Base-by-base conservation (phyloP, 2,329 filamentous ascomycete species). In the Fusarium humuli region DNA sequence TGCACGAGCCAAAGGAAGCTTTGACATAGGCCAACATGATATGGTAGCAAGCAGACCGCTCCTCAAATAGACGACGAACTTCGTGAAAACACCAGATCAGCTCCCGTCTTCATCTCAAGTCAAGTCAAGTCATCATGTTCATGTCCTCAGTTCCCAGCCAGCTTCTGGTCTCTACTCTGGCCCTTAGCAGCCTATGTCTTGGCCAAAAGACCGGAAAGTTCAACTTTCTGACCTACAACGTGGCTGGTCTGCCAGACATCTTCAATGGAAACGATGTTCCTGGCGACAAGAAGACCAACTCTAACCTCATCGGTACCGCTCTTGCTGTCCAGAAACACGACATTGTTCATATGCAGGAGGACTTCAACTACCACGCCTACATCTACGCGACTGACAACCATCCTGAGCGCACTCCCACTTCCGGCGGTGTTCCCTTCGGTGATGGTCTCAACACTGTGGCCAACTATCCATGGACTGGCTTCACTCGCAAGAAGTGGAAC, bases 351-450 rank as follows among this genome's bases (percentile, higher is more conserved):
- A 80, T 90, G 16, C 90, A 92, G 76, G 90, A 91, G 81, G 88
- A 91, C 76, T 91, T 91, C 82, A 90, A 90, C 79, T 92, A 88
- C 77, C 89, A 92, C 71, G 85, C 87, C 11, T 83, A 84, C 60
- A 84, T 92, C 69, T 92, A 91, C 78, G 81, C 81, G 12, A 87
- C 86, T 16, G 87, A 90, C 76, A 83, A 82, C 45, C 88, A 90
- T 72, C 81, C 87, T 6, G 85, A 86, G 77, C 84, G 90, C 57
- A 91, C 90, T 2, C 77, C 88, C 0, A 92, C 89, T 4, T 89
- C 88, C 7, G 90, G 90, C n/a, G 88, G 87, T 25, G 89, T 88
- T 1, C 85, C 82, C 0, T 83, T 92, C 69, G 90, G 90, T 12
- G 87, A 84, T 53, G 90, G 90, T 3, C 79, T 92, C 55, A 92